phyloP scores from a whole-genome alignment of 352 stramenopile genomes.

The Pythium brassicae region DNA sequence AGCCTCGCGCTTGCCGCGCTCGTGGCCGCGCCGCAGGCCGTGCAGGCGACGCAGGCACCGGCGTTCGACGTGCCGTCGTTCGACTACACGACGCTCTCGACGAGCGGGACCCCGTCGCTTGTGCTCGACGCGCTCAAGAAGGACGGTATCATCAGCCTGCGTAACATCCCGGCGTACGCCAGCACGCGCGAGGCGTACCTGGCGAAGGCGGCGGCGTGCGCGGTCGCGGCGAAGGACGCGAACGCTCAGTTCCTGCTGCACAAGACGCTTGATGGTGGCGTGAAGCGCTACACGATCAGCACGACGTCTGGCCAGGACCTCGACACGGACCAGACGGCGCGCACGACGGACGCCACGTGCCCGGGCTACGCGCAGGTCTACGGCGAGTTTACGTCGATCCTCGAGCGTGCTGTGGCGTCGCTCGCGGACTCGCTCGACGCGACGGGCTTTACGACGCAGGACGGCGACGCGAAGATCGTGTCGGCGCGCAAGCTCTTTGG shows the following conservation, averaged over 20 bases:
- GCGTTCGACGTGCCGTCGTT: slow-evolving; percentile 49
- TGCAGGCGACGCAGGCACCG: slow-evolving; percentile 11
- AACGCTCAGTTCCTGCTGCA: slow-evolving; percentile 38
- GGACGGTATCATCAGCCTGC: slow-evolving; percentile 65
- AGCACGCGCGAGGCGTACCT: slow-evolving; percentile 41
- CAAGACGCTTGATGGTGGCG: slow-evolving; percentile 62
- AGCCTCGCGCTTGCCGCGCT: slow-evolving; percentile 7
- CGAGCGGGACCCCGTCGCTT: slow-evolving; percentile 23
- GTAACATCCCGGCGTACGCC: slow-evolving; percentile 53
- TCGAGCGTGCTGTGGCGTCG: slow-evolving; percentile 42
- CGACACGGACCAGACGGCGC: slow-evolving; percentile 12
- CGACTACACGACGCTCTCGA: slow-evolving; percentile 40
- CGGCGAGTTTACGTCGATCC: slow-evolving; percentile 31
- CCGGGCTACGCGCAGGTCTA: slow-evolving; percentile 38
- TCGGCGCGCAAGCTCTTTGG: slow-evolving; percentile 46
- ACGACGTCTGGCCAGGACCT: slow-evolving; percentile 37
- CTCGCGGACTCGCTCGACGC: slow-evolving; percentile 40
- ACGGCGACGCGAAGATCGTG: slow-evolving; percentile 30
- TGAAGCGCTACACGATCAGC: slow-evolving; percentile 69
- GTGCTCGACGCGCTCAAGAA: slow-evolving; percentile 51
- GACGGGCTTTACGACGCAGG: slow-evolving; percentile 33
- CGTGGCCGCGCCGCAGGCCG: neutral
- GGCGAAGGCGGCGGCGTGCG: slow-evolving; percentile 39
- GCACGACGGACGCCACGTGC: slow-evolving; percentile 23
- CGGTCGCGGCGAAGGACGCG: slow-evolving; percentile 21